These are phyloP conservation scores for Pontederia crassipes DNA, from an alignment of 176 grass and related monocot species.

Conservation along the genomic window DNA sequence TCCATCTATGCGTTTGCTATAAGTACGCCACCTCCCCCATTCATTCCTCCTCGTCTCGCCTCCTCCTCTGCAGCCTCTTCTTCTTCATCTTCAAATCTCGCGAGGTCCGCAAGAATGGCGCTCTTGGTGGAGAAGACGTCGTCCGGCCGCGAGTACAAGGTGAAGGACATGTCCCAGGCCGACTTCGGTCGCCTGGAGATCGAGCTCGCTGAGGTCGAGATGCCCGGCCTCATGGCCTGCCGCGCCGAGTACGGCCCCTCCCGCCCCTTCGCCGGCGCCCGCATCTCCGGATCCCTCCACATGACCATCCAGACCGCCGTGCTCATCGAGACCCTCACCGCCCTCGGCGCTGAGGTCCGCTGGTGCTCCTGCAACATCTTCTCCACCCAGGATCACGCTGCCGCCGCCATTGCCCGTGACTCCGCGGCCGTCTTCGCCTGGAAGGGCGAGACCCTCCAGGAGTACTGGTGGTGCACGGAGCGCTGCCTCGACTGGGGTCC, in stretches of 20 bases:
- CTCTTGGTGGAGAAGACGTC: too few relatives aligned
- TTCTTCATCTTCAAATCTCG: slow-evolving; percentile 12
- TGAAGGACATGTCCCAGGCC: slow-evolving; percentile 33
- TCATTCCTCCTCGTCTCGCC: background rate
- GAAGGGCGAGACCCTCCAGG: slow-evolving; percentile 92
- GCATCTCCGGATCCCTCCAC: slow-evolving; percentile 78
- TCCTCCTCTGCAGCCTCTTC: background rate
- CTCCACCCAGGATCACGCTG: slow-evolving; percentile 97
- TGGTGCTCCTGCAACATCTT: slow-evolving; percentile 99
- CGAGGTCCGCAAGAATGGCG: background rate
- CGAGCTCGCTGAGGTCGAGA: slow-evolving; percentile 87
- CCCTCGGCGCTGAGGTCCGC: slow-evolving; percentile 82
- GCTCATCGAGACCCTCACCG: slow-evolving; percentile 92
- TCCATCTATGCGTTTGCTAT: background rate
- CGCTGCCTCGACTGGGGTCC: slow-evolving; percentile 86
- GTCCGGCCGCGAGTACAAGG: too few relatives aligned
- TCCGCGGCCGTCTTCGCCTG: slow-evolving; percentile 77
- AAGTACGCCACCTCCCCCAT: background rate
- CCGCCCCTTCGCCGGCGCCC: slow-evolving; percentile 49
- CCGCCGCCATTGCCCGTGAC: slow-evolving; percentile 78
- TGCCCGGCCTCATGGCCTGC: slow-evolving; percentile 82
- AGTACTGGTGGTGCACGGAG: slow-evolving; percentile 99
- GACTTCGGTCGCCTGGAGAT: slow-evolving; percentile 89
- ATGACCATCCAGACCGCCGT: slow-evolving; percentile 99
- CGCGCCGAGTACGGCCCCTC: slow-evolving; percentile 70